Base-by-base conservation (phyloP, 352 stramenopile species). In the Pythium aquatile region DNA sequence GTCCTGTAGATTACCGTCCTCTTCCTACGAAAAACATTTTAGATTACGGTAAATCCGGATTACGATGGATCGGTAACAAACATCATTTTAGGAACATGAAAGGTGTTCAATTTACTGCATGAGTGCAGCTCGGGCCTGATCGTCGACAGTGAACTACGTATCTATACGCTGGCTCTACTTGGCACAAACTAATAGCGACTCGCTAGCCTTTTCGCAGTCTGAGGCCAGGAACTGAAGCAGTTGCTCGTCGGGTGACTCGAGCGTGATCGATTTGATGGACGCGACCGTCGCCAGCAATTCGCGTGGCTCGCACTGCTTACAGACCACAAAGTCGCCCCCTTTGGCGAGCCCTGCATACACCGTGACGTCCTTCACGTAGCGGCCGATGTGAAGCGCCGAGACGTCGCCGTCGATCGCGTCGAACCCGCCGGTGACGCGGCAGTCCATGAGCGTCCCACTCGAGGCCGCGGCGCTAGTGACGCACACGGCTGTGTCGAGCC, bases 291-390 rank as follows among this genome's bases (percentile, higher is more conserved):
- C 32, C 0, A 61, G 16, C 55, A 61, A 17, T 4, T 53, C 55
- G 2, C 3, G 1, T 24, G 13, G n/a, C 1, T 40, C 28, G 58
- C 58, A 65, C 10, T 20, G 8, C 9, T 65, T 65, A 26, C 58
- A 65, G 16, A 65, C 37, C 17, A 33, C 58, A 52, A 65, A 65
- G 58, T 57, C 52, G 35, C 58, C 58, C 13, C 33, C 32, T 17
- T 26, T 14, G 3, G 11, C 16, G 11, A 20, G n/a, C 7, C 58
- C 58, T 5, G 33, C 39, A 47, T 58, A 65, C 29, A 58, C 40
- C 4, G 58, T 65, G 20, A 65, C 29, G 26, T 65, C 49, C 16
- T 26, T 35, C 26, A 65, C 58, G 37, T 35, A 65, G 7, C 52
- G 58, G 16, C 58, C 58, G 10, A 65, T 65, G 40, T 17, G 55